Base-by-base conservation (phyloP, 345 rosid species). In the Salix suchowensis region DNA sequence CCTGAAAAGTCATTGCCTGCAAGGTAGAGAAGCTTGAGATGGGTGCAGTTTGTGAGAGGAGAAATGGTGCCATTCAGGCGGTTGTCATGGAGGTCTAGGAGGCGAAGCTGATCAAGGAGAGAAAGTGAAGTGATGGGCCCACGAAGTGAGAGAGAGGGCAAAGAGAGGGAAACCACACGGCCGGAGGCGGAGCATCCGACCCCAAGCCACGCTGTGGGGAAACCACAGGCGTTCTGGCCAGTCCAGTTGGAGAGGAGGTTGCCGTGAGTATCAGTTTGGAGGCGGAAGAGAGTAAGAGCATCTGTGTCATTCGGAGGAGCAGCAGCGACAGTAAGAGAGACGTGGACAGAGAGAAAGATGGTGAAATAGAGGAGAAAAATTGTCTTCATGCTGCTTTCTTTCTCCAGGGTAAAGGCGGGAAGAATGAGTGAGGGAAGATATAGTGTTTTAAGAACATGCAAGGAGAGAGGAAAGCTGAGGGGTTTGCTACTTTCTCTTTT, bases 81-180 rank as follows among this genome's bases (percentile, higher is more conserved):
- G 85, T 95, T 95, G 68, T 87, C 87, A 30, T 93, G 96, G 86
- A 94, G 95, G 80, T 94, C 94, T 7, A 94, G 89, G 44, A 91
- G 77, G 16, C 97, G 98, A 44, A 94, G 98, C 77, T 90, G 94
- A 86, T 88, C 84, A 34, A 94, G 91, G 58, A 84, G 72, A 18
- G 94, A 83, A 77, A 94, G 90, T 14, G 95, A 80, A 72, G 74
- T 55, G 16, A 94, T 75, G n/a, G 97, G 92, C 14, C 98, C 98
- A 0, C 98, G 89, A 50, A 92, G 94, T 21, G 88, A 88, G 30
- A 85, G 86, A 0, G 93, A 90, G 7, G 97, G 92, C 16, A 94
- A 92, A 30, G 92, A 80, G 66, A 92, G 92, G 1, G 83, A 83
- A 0, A 82, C 69, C 62, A 90, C 90, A 15, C 92, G 88, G 67